Conservation (phyloP, 2,329 filamentous ascomycete genomes). For the Juglanconis juglandina region DNA sequence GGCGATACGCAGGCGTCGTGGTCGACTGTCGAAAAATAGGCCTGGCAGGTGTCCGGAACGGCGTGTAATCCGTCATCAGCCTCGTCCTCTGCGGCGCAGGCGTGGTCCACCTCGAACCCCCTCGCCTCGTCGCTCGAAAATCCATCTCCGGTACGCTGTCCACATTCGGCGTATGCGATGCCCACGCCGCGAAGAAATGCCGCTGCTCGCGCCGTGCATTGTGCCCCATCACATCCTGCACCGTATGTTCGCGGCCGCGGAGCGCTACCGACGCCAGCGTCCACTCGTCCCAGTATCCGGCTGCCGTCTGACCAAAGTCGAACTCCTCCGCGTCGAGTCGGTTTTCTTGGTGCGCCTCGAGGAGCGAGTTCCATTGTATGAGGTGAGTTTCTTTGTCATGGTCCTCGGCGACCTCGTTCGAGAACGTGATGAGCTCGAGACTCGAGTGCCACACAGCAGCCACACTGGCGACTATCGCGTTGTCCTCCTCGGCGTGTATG, state of each 20-base stretch:
- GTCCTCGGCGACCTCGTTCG: slow-evolving; percentile 25
- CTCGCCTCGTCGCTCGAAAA: slow-evolving; percentile 17
- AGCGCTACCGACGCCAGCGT: slow-evolving; percentile 25
- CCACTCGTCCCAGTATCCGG: slow-evolving; percentile 23
- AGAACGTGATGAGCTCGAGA: slow-evolving; percentile 17
- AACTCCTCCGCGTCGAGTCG: slow-evolving; percentile 25
- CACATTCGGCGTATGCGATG: slow-evolving; percentile 19
- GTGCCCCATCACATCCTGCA: slow-evolving; percentile 22
- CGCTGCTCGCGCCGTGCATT: slow-evolving; percentile 22
- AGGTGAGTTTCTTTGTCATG: slow-evolving; percentile 26
- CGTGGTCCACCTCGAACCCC: slow-evolving; percentile 13
- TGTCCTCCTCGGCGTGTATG: slow-evolving; percentile 23
- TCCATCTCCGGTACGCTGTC: slow-evolving; percentile 19
- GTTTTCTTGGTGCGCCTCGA: slow-evolving; percentile 21
- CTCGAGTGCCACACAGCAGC: slow-evolving; percentile 22
- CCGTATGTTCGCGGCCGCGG: slow-evolving; percentile 22
- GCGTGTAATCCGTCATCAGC: slow-evolving; percentile 14
- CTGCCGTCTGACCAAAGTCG: slow-evolving; percentile 22
- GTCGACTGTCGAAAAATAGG: slow-evolving; percentile 12
- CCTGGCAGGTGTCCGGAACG: slow-evolving; percentile 16
- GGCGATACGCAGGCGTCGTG: slow-evolving; percentile 17
- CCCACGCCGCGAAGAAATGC: slow-evolving; percentile 25
- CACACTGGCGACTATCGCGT: slow-evolving; percentile 23
- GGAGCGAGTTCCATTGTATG: slow-evolving; percentile 22
- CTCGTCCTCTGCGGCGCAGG: slow-evolving; percentile 13